Percentiles rank a stretch among this genome's conserved stretches.
These are phyloP conservation scores for Odontarrhena argentea DNA, from an alignment of 345 rosid species.

Conservation along the genomic window DNA sequence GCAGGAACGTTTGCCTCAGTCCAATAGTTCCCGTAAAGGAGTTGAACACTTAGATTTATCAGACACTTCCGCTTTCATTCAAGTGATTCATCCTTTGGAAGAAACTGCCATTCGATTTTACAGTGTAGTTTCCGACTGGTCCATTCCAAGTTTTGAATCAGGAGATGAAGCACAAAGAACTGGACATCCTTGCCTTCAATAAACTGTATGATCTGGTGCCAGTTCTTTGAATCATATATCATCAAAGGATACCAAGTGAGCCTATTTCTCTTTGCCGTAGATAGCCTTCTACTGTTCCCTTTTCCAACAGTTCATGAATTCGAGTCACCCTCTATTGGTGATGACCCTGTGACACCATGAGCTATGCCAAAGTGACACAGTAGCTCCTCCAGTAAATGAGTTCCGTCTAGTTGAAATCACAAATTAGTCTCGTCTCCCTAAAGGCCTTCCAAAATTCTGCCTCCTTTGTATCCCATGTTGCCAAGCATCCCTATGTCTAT, in stretches of 20 bases:
- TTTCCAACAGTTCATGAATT: slow-evolving; percentile 22
- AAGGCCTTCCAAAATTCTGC: slow-evolving; percentile 50
- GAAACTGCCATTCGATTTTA: background rate
- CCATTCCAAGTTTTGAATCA: background rate
- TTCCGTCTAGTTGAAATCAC: slow-evolving; percentile 3
- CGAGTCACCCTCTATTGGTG: background rate
- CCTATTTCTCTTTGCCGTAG: slow-evolving; percentile 13
- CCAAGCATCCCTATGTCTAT: slow-evolving; percentile 77
- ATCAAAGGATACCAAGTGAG: slow-evolving; percentile 10
- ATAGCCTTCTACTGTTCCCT: background rate
- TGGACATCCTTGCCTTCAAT: background rate
- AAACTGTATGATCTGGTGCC: background rate
- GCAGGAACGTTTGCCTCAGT: slow-evolving; percentile 2
- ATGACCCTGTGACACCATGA: background rate
- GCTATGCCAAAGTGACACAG: slow-evolving; percentile 4
- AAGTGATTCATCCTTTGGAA: background rate
- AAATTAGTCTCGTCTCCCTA: slow-evolving; percentile 54
- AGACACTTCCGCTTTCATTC: slow-evolving; percentile 16
- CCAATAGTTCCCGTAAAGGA: background rate
- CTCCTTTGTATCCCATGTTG: slow-evolving; percentile 68
- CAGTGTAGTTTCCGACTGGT: background rate
- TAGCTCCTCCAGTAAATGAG: slow-evolving; percentile 12
- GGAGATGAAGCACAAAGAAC: slow-evolving; percentile 7
- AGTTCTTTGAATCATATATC: slow-evolving; percentile 18
- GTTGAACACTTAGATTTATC: background rate